phyloP scores from a whole-genome alignment of 192 early-diverging fungal species.

The Rhizophagus clarus region DNA sequence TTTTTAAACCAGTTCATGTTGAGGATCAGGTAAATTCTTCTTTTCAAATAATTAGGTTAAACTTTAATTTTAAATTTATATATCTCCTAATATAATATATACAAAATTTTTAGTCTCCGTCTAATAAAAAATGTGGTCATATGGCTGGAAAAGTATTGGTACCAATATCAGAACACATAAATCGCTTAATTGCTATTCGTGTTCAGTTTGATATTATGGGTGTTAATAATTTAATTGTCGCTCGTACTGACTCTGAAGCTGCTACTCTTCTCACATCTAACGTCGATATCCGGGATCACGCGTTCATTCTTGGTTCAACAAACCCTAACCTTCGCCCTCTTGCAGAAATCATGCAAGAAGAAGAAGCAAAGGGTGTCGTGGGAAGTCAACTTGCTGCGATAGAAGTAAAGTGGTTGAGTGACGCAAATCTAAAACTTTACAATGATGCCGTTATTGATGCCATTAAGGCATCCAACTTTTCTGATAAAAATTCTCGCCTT shows the following conservation, averaged over 20 bases:
- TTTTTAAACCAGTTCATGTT: conserved; percentile 15
- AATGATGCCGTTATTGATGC: conserved; percentile 71
- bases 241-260: conserved; percentile 96
- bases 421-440: conserved; percentile 19
- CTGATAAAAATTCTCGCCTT: conserved; percentile 43
- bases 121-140: conserved; percentile 99
- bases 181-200: conserved; percentile 71
- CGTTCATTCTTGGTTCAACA: conserved; percentile 93
- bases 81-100: too few species aligned
- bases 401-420: conserved; percentile 20
- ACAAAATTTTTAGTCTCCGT: conserved; percentile 90
- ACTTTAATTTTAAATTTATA: not conserved
- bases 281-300: conserved; percentile 94
- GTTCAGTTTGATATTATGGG: conserved; percentile 99
- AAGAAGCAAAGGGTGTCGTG: not conserved
- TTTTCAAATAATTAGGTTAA: conserved; percentile 67
- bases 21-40: conserved; percentile 75
- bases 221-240: conserved; percentile 89
- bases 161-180: conserved; percentile 96
- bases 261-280: conserved; percentile 95
- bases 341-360: conserved; percentile 48
- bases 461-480: conserved; percentile 66
- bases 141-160: conserved; percentile 99
- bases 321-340: conserved; percentile 77
- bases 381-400: conserved; percentile 10